These are phyloP conservation scores for Candida palmyrensis DNA, from an alignment of 805 yeast genomes.

Conservation along the genomic window DNA sequence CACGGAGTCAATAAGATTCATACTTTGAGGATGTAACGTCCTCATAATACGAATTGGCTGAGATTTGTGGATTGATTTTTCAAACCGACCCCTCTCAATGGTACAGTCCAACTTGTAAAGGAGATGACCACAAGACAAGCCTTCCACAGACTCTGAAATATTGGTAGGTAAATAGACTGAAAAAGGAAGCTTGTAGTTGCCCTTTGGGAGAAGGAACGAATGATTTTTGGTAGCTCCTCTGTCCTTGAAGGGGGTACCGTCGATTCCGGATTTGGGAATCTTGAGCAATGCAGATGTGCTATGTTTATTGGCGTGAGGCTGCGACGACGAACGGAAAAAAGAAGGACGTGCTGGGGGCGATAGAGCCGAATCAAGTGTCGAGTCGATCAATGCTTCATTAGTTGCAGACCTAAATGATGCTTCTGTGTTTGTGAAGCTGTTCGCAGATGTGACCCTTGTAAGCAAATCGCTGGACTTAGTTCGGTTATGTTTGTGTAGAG, in stretches of 20 bases:
- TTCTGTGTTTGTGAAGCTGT: no score
- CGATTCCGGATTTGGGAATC: constrained; percentile 30
- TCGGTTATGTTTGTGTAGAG: constrained; percentile 2
- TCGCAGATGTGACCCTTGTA: no score
- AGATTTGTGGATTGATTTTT: constrained; percentile 25
- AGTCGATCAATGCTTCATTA: background rate
- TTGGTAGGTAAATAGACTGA: constrained; percentile 39
- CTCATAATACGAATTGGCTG: constrained; percentile 42
- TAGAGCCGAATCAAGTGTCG: background rate
- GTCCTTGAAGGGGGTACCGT: constrained; percentile 41
- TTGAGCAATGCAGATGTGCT: constrained; percentile 13
- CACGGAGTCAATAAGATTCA: constrained; percentile 36
- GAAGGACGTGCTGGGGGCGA: constrained; percentile 16
- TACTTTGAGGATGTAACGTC: constrained; percentile 36
- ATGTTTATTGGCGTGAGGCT: constrained; percentile 14
- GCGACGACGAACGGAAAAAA: constrained; percentile 26
- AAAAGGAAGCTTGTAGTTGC: constrained; percentile 50
- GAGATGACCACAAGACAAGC: constrained; percentile 37
- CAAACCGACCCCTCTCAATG: constrained; percentile 40
- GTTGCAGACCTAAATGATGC: background rate
- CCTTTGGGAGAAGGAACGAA: constrained; percentile 43
- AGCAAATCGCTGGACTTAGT: no score
- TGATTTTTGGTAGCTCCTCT: constrained; percentile 13
- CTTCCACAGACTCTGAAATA: constrained; percentile 48
- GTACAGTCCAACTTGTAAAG: constrained; percentile 38